Base-by-base conservation (phyloP, 2,329 filamentous ascomycete species). In the Didymella sp. region DNA sequence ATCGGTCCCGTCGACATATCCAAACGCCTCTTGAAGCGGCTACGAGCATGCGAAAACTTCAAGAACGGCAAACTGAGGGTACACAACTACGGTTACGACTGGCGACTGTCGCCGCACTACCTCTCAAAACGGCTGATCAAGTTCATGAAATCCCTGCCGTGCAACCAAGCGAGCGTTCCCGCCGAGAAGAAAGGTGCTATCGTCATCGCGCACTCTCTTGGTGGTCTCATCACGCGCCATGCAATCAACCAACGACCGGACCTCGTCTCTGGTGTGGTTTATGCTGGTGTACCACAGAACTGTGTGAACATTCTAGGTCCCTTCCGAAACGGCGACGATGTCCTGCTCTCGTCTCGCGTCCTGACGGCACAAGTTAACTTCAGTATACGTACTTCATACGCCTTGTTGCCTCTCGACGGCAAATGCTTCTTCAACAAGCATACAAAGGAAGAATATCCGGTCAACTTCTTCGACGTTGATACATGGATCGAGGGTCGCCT, bases 331-430 rank as follows among this genome's bases (percentile, higher is more conserved):
- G 93, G 93, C n/a, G 93, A 98, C 71, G 90, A 93, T 17, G 92
- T 97, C 0, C 82, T 96, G 1, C 82, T 97, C 57, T 96, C 93
- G 68, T 92, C 92, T 59, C 91, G 91, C 63, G 89, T 97, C 0
- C 82, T 98, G 15, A 96, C 92, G 0, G 92, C 94, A 0, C 91
- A 95, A 71, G 93, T 96, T 66, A 96, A 96, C 76, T 96, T 98
- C 69, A 92, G 90, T 0, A 87, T 98, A 46, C 85, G 94, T 7
- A 96, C 92, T 0, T 93, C 88, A 38, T 97, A 91, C 69, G 87
- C 88, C 11, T 86, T 97, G 8, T 82, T 98, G 0, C 94, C 94
- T 0, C 89, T 96, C 55, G 89, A 95, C 65, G 92, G 92, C 0
- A 87, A 87, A 69, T 96, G 92, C 76, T 98, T 96, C 73, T 82